Base-by-base conservation (phyloP, 805 yeast species). In the Cyberlindnera mycetangii region DNA sequence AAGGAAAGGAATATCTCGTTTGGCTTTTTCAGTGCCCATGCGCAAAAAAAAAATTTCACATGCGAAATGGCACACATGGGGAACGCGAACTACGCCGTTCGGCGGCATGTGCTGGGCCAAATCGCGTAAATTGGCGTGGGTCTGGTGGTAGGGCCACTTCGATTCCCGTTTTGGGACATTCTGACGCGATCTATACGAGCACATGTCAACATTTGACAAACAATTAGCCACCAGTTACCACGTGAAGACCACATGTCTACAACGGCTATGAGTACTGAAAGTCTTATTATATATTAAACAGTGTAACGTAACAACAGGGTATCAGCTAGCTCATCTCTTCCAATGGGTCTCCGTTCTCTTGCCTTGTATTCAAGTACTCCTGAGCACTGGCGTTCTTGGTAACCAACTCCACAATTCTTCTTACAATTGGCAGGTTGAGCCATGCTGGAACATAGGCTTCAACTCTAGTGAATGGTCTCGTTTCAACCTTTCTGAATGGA, bases 401-500 rank as follows among this genome's bases (percentile, higher is more conserved):
- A 37, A 85, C 92, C 55, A 93, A 72, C 63, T 90, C 97, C 32
- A 90, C 87, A 38, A 93, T 81, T 66, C 93, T 76, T 70, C 95
- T 85, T 30, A 95, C 83, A 32, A 79, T 83, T 35, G 98, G 98
- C 52, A 90, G 79, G 55, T 84, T 86, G 67, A 93, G 72, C 87
- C 95, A 87, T 1, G 95, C 90, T 32, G 99, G 99, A 50, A 93
- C 92, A 61, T 90, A 93, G 15, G 95, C 89, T 69, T 87, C 89
- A 56, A 84, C 83, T 61, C 86, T 71, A 60, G 85, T 74, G 75
- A 86, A 86, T 44, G 89, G 89, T 62, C 93, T 75, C 37, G 85
- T 76, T 41, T 76, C 81, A 43, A 85, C 82, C 47, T 74, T 74
- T 68, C 89, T 80, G 65, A 85, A 86, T 53, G 95, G 95, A 69